Evolutionary conservation across 352 stramenopile genomes (phyloP), one percentile per base, ranked within the genome.

Genomic region (Globisporangium paddicum): DNA sequence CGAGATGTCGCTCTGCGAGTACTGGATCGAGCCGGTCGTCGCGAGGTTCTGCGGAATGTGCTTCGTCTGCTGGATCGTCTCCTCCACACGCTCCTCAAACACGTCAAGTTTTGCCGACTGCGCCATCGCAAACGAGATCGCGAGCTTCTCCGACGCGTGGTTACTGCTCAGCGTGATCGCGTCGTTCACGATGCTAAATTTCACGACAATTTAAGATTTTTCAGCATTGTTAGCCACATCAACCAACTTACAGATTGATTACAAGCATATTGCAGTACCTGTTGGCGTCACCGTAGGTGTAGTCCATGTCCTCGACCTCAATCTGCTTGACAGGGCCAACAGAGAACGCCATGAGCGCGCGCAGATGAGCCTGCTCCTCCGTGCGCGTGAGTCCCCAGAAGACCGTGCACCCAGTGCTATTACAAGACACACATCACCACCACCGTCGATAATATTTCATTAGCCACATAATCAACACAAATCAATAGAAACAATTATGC

Each of bases 31-130:
- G 14, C 91, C 93, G 16, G 79, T 94, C 1, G 68, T 71, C 25
- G 91, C 90, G 19, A 98, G 75, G 32, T 89, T 90, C 62, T 96
- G 75, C 28, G 92, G 93, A 47, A 97, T 91, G 59, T 95, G 85
- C 62, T 89, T 90, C 21, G 86, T 94, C 54, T 91, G 67, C 51
- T 87, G 82, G 51, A 95, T 96, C 19, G 79, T 93, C 53, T 94
- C 78, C 55, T 96, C 86, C 49, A 97, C 83, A 19, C 84, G 81
- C 52, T 88, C 86, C 71, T 98, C 93, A 64, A 97, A 97, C 23
- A 97, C 88, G 47, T 96, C 90, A n/a, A 98, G 71, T 59, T 97
- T 96, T 21, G 84, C 83, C 5, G 87, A 97, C 73, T 98, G 93
- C 19, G 93, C 92, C 73, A 98, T 93, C 7, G 93, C 90, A 60